Base-by-base conservation (phyloP, 148 eudicot species). In the Rheum nobile region DNA sequence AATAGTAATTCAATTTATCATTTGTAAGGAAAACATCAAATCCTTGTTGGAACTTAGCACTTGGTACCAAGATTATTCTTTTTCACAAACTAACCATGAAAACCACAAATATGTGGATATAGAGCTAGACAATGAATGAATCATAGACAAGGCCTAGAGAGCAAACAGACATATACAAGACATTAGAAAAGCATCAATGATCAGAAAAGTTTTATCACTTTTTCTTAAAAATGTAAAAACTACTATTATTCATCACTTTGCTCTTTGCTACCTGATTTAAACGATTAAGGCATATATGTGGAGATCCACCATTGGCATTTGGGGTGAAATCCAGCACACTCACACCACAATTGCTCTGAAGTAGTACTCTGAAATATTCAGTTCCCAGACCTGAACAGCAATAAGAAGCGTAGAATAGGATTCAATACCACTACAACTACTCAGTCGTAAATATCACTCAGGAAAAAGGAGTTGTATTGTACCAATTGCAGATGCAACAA, bases 341-440 rank as follows among this genome's bases (percentile, higher is more conserved):
- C 28, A 90, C 98, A 52, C 98, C 98, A 83, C 98, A 95, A 71
- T 95, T 95, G 83, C 97, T 95, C 83, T 95, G 98, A 76, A 95
- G 90, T 81, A 95, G 80, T 73, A 86, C 72, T 86, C 98, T 90
- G 86, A 95, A 95, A 82, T 95, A 90, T 82, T 91, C 93, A 10
- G 97, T 86, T 75, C 93, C 98, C 71, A 95, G 71, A 68, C 98
- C 98, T 94, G 80, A 77, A 74, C 34, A 76, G 22, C 31, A 76
- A 74, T 22, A 47, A 74, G 73, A 29, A 21, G 61, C 6, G 19
- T 19, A 17, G 16, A 10, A 74, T 14, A 59, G 7, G 16, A 38
- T 31, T 32, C 22, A 65, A 31, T n/a, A 65, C n/a, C 22, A 31
- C 70, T 35, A 12, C 41, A 28, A n/a, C 35, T 52, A 8, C 4